Base-by-base conservation (phyloP, 331 rosid genomes). In the Malus hybrid region DNA sequence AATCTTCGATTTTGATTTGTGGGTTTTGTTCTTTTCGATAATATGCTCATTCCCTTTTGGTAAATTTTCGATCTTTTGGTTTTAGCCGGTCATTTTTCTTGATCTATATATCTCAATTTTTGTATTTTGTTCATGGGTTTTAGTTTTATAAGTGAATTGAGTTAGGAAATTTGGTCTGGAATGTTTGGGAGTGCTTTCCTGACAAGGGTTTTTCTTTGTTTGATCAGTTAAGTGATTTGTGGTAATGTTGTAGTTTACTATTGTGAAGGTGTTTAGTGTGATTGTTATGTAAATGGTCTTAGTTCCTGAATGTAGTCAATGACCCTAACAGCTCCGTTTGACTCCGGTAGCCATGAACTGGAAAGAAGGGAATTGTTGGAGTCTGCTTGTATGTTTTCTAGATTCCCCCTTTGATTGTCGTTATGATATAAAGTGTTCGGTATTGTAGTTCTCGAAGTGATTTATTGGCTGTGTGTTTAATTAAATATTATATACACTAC, bases 221-320 rank as follows among this genome's bases (percentile, higher is more conserved):
- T 15, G 4, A 42, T 52, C 67, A 76, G 44, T 7, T 24, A 14
- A 64, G 24, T 50, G 64, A 14, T 10, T 70, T 65, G 56, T 72
- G 33, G 52, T 7, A 6, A 27, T 24, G 19, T 31, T 72, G 6
- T 73, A 19, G 34, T 57, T 60, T 5, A 16, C 9, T 67, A 29
- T 7, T 57, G 33, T n/a, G 73, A 65, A 44, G 29, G 10, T 16
- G 56, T 48, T 71, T 71, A 64, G 15, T 31, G 65, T 66, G 15
- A 6, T 71, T 42, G 16, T 69, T 18, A 60, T 65, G 75, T 76
- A 64, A 71, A 19, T 34, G 61, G 65, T 73, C 52, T 74, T 56
- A 24, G 65, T 74, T 77, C 19, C 71, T 73, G 70, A 68, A 64
- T 61, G 24, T 65, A n/a, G 75, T 56, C 66, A 69, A 59, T 59